Percentiles rank a stretch among this genome's conserved stretches.
These are phyloP conservation scores for Pharus latifolius DNA, from an alignment of 176 grass and related monocot species.

Conservation along the genomic window DNA sequence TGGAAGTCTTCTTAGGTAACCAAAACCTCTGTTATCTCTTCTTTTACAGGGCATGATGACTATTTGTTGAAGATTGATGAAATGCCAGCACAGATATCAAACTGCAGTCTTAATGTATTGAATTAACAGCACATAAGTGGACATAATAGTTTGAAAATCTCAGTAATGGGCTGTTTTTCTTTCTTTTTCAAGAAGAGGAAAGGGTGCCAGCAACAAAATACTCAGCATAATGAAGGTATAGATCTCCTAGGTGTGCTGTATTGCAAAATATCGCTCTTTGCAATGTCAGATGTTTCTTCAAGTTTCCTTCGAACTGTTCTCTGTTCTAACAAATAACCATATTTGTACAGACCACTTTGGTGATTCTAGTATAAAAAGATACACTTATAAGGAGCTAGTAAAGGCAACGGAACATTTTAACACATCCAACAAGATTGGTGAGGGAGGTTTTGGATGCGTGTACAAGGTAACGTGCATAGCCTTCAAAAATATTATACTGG, in stretches of 20 bases:
- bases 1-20: background rate
- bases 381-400: constrained; percentile 47
- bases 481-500: constrained; percentile 6
- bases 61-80: background rate
- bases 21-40: constrained; percentile 6
- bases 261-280: constrained; percentile 14
- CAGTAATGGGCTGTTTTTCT: constrained; percentile 55
- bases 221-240: constrained; percentile 37
- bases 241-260: constrained; percentile 7
- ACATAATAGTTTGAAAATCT: background rate
- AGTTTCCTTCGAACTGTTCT: constrained; percentile 1
- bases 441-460: constrained; percentile 74
- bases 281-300: background rate
- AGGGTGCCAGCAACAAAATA: constrained; percentile 14
- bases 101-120: background rate
- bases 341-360: constrained; percentile 25
- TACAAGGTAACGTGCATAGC: constrained; percentile 52
- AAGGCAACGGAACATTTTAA: constrained; percentile 49
- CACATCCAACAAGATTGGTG: constrained; percentile 51
- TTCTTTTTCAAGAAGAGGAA: constrained; percentile 29
- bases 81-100: constrained; percentile 11
- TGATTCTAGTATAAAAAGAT: constrained; percentile 26
- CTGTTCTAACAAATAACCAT: background rate
- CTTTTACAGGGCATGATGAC: constrained; percentile 12
- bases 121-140: background rate